Evolutionary conservation across 441 rosid species (phyloP).

Genomic region (Eutrema salsugineum): DNA sequence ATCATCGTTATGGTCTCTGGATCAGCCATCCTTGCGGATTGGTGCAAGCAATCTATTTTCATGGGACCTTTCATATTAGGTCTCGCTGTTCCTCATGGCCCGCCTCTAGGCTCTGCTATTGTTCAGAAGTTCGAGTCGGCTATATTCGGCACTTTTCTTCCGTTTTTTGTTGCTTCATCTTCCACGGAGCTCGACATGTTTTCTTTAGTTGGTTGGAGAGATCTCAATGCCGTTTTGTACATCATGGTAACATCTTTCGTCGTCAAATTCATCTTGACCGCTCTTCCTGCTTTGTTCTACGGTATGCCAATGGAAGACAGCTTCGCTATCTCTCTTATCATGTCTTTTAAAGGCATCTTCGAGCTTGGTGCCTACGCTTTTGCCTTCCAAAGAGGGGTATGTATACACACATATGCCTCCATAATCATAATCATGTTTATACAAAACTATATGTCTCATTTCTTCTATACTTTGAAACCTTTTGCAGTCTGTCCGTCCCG

Average conservation of each 20-base stretch:
- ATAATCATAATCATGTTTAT: background rate
- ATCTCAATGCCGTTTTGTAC: background rate
- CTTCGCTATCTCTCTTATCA: conserved; percentile 33
- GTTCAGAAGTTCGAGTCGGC: conserved; percentile 36
- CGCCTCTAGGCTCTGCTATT: conserved; percentile 49
- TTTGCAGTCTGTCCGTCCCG: conserved; percentile 28
- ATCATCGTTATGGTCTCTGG: conserved; percentile 21
- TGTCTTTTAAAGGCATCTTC: conserved; percentile 38
- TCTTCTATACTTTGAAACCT: background rate
- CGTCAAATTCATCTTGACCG: conserved; percentile 15
- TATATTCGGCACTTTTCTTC: conserved; percentile 6
- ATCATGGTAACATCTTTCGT: background rate
- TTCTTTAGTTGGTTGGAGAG: background rate
- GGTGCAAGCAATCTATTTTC: background rate
- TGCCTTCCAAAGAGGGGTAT: conserved; percentile 25
- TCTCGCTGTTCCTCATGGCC: conserved; percentile 43
- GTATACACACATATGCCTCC: background rate
- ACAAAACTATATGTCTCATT: background rate
- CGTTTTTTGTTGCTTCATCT: conserved; percentile 3
- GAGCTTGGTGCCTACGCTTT: conserved; percentile 28
- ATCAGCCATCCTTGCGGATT: background rate
- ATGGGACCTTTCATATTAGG: conserved; percentile 44
- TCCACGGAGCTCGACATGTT: conserved; percentile 6
- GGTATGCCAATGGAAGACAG: conserved; percentile 37
- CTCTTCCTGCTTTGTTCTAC: conserved; percentile 29